Evolutionary conservation across 2,329 filamentous ascomycete genomes (phyloP).

Genomic region (Aspergillus unguis): DNA sequence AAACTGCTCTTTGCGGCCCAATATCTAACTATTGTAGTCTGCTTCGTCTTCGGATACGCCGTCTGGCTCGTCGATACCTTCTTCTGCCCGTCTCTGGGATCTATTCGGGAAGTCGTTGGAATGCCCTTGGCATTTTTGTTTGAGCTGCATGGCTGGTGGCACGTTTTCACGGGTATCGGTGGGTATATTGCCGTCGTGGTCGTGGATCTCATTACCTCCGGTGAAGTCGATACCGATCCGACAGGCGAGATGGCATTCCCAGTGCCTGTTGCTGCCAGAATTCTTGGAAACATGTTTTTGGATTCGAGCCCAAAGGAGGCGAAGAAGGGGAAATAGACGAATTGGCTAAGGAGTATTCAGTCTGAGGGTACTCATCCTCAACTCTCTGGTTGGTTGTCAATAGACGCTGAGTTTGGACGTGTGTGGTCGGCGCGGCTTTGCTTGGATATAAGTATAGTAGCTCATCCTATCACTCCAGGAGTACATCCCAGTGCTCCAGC

Average conservation of each 20-base stretch:
- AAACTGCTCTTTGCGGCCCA: not conserved
- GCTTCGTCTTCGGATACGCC: slow-evolving; percentile 38
- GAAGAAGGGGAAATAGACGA: not conserved
- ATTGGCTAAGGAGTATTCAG: no score
- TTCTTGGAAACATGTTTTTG: slow-evolving; percentile 4
- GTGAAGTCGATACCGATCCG: slow-evolving; percentile 31
- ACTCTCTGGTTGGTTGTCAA: no score
- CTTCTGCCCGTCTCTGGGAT: slow-evolving; percentile 30
- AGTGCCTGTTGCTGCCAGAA: slow-evolving; percentile 13
- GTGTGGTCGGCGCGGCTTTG: no score
- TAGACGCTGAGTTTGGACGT: no score
- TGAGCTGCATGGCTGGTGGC: slow-evolving; percentile 47
- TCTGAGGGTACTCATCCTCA: no score
- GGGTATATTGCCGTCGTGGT: slow-evolving; percentile 41
- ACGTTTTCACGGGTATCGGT: slow-evolving; percentile 43
- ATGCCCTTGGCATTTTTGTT: slow-evolving; percentile 39
- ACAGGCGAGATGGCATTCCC: slow-evolving; percentile 17
- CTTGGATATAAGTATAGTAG: no score
- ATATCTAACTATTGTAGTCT: slow-evolving; percentile 19
- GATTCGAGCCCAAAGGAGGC: not conserved
- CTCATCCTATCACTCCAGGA: no score
- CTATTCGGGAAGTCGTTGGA: slow-evolving; percentile 29
- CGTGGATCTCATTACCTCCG: slow-evolving; percentile 38
- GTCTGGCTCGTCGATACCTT: slow-evolving; percentile 43
- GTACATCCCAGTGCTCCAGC: no score